Base-by-base conservation (phyloP, 257 asterid genomes). In the Euphrasia confusa region DNA sequence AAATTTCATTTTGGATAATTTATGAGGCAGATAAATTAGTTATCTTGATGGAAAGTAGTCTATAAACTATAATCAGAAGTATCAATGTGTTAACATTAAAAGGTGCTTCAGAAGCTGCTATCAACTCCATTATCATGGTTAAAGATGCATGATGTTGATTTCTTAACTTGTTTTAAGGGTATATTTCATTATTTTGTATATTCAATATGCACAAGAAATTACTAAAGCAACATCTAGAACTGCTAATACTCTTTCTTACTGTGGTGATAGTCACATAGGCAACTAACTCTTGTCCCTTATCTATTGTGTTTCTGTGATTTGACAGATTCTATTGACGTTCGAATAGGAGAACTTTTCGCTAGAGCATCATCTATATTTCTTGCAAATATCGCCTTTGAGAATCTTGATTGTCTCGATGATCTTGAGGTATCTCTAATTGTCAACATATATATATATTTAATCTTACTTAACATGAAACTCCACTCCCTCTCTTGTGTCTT, bases 271-370 rank as follows among this genome's bases (percentile, higher is more conserved):
- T 74, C 18, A 14, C 35, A 53, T 49, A 52, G 55, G 56, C 54
- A 58, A 9, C 9, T 8, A 33, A 52, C 65, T 57, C 65, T 64
- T 40, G 59, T 37, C 53, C 49, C 30, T 63, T 68, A 55, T 58
- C 49, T 75, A 55, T 71, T 37, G 26, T 70, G 37, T 53, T 24
- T 69, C 64, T 33, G 50, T 66, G 27, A 26, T 77, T 79, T 74
- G 72, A 45, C 95, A 93, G 99, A 87, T 62, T 76, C 79, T 63
- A 66, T 93, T 65, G 90, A 78, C 74, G 87, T 65, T 68, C 87
- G 83, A 69, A 71, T 89, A 63, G 83, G 64, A 84, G 70, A 75
- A 39, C 74, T 93, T 42, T 83, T 93, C 81, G 77, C 83, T 75
- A 87, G 83, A 68, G 84, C 84, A 17, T 70, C 94, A 64, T 89